A percentile compares a stretch with the other conserved stretches of the same genome.
phyloP scores from a whole-genome alignment of 257 asterid genomes.

The Nicotiana undulata region DNA sequence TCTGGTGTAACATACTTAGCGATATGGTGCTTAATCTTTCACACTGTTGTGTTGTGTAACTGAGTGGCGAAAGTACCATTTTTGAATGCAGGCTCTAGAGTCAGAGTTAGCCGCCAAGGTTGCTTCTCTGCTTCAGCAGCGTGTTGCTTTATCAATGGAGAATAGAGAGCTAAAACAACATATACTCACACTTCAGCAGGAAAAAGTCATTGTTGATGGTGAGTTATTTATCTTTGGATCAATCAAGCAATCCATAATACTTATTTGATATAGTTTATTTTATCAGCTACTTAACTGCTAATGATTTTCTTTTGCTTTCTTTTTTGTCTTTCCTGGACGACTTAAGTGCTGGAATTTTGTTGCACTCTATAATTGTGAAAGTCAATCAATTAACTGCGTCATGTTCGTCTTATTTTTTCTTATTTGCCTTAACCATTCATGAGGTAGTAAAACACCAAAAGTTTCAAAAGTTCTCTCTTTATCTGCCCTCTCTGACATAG shows the following conservation, averaged over 20 bases:
- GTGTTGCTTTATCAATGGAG: slow-evolving; percentile 51
- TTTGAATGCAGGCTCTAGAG: slow-evolving; percentile 43
- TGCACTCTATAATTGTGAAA: background rate
- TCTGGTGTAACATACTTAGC: background rate
- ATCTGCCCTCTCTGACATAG: background rate
- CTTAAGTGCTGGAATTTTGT: background rate
- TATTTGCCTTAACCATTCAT: background rate
- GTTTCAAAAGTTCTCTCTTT: background rate
- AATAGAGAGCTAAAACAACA: slow-evolving; percentile 64
- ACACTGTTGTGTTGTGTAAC: background rate
- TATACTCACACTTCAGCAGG: slow-evolving; percentile 41
- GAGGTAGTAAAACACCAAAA: background rate
- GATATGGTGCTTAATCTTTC: background rate
- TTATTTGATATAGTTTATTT: background rate
- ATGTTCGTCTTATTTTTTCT: background rate
- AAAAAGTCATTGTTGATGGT: slow-evolving; percentile 60
- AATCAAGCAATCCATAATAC: background rate
- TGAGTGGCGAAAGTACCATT: background rate
- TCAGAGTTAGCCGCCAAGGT: slow-evolving; percentile 59
- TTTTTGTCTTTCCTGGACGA: background rate
- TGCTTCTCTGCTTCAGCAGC: slow-evolving; percentile 46
- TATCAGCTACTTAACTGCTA: background rate
- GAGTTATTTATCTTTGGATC: background rate
- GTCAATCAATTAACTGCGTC: background rate
- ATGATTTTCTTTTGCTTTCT: background rate